Evolutionary conservation across 163 green algal genomes (phyloP).

Genomic region (Scenedesmus sp.): DNA sequence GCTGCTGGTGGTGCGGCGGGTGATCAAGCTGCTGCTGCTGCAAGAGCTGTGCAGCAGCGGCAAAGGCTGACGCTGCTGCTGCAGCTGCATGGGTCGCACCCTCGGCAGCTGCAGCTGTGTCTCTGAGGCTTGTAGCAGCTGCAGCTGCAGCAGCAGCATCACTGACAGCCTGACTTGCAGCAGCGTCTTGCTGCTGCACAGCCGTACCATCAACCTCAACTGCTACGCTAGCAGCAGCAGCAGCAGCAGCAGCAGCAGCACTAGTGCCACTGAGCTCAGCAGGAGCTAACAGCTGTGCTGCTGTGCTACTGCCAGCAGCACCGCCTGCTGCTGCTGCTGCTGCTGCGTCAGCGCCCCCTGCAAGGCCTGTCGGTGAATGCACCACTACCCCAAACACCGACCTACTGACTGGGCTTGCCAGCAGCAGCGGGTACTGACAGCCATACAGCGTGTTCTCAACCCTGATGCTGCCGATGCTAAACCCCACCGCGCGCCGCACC

Average conservation of each 20-base stretch:
- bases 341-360: background rate
- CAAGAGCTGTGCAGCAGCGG: background rate
- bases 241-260: background rate
- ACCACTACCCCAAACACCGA: conserved; percentile 51
- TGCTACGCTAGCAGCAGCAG: background rate
- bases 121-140: background rate
- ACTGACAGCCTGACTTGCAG: background rate
- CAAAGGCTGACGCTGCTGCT: background rate
- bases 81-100: background rate
- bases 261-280: background rate
- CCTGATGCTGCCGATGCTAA: conserved; percentile 61
- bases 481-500: conserved; percentile 58
- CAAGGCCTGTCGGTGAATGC: background rate
- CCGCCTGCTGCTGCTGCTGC: background rate
- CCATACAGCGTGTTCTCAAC: conserved; percentile 65
- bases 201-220: background rate
- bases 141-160: conserved; percentile 9
- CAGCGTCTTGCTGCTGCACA: background rate
- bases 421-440: conserved; percentile 56
- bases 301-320: background rate
- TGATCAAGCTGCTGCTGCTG: conserved; percentile 13
- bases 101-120: background rate
- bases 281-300: background rate
- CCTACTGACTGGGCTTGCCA: conserved; percentile 60
- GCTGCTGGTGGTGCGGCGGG: conserved; percentile 22